Base-by-base conservation (phyloP, 805 yeast genomes). In the Priceomyces fermenticarens region DNA sequence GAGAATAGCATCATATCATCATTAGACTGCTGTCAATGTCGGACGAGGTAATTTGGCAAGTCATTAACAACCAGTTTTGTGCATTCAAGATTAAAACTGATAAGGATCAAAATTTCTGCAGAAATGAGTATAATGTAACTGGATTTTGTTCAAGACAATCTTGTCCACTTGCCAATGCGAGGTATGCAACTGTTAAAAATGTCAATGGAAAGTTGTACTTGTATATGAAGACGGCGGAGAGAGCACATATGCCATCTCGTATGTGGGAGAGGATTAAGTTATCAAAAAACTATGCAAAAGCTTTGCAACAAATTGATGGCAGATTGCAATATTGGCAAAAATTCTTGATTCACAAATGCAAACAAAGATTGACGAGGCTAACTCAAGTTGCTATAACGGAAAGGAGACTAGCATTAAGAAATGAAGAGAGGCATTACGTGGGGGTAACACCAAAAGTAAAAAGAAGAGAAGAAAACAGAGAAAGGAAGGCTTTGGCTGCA, bases 221-320 rank as follows among this genome's bases (percentile, higher is more conserved):
- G 28, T 93, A 93, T 67, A 93, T 93, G 88, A 93, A 93, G 63
- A 93, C 98, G 1, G 96, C 95, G 1, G 99, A 93, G 70, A 81
- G 99, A 67, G 95, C 96, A 14, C 98, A 93, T 60, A 86, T 89
- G 48, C 99, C 99, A 10, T 80, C 86, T 33, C 85, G 85, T 54
- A 70, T 88, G 61, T 93, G 99, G 99, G 97, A 93, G 67, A 78
- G 97, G 55, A 85, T 93, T 58, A 85, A 83, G 63, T 74, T 93
- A 45, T 85, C 93, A 35, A 89, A 88, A 65, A 90, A 93, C 63
- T 93, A 89, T 62, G 76, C 83, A 39, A 85, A 79, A 60, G 98
- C 98, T 1, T 73, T 93, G 55, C 76, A 77, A 48, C 99, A 93
- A 63, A 78, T 93, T 41, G 98, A 91, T 63, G 83, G 82, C 44